A percentile compares a stretch with the other conserved stretches of the same genome.
phyloP scores from a whole-genome alignment of 106 monocot genomes.

The Platanthera guangdongensis region DNA sequence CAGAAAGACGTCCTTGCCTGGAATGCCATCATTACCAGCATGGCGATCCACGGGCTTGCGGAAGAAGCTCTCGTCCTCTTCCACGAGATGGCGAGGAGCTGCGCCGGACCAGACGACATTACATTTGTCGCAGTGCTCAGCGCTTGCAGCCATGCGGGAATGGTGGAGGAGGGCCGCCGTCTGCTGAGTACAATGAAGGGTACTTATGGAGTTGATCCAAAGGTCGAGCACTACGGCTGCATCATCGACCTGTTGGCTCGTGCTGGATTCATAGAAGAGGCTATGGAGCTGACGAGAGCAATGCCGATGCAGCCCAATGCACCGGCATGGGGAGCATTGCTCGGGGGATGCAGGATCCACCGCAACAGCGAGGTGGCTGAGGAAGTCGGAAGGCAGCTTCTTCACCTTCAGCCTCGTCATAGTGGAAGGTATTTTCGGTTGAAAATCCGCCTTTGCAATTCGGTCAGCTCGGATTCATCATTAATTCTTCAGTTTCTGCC shows the following conservation, averaged over 20 bases:
- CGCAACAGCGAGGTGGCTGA: slow-evolving; percentile 31
- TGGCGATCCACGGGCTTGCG: slow-evolving; percentile 33
- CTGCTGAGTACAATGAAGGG: slow-evolving; percentile 29
- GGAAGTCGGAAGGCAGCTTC: slow-evolving; percentile 30
- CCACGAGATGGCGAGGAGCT: slow-evolving; percentile 17
- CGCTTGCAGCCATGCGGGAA: slow-evolving; percentile 53
- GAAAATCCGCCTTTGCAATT: neutral
- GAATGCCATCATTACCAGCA: slow-evolving; percentile 44
- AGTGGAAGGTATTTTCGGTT: slow-evolving; percentile 54
- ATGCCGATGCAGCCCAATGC: slow-evolving; percentile 61
- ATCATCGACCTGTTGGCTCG: slow-evolving; percentile 56
- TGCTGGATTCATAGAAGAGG: slow-evolving; percentile 39
- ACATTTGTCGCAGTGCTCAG: slow-evolving; percentile 42
- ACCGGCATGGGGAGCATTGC: slow-evolving; percentile 41
- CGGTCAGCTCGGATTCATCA: neutral
- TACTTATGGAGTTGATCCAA: slow-evolving; percentile 22
- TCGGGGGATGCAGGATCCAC: slow-evolving; percentile 53
- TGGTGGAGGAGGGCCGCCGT: slow-evolving; percentile 32
- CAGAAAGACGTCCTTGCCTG: slow-evolving; percentile 32
- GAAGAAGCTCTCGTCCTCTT: slow-evolving; percentile 25
- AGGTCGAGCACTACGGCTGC: slow-evolving; percentile 44
- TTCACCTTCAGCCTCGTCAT: slow-evolving; percentile 39
- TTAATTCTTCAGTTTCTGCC: neutral
- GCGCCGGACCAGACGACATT: slow-evolving; percentile 37
- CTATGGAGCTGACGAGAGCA: slow-evolving; percentile 20